A percentile compares a stretch with the other conserved stretches of the same genome.
Evolutionary conservation across 306 rosid species (phyloP).

Genomic region (Lagenaria siceraria): DNA sequence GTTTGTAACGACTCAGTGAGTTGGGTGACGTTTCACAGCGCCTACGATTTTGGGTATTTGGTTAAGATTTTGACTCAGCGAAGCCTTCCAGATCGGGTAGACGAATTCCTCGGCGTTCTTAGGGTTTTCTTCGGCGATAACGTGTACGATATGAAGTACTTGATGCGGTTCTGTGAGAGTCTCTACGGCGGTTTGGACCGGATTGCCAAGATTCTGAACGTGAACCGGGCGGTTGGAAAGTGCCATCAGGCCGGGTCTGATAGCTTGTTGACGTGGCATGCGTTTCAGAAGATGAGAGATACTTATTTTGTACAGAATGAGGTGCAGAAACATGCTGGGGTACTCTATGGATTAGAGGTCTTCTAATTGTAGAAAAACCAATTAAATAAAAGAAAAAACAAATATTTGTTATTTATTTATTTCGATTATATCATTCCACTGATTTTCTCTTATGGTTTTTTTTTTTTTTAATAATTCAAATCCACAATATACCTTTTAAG

Average conservation of each 20-base stretch:
- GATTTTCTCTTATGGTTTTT: no score
- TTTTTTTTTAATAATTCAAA: no score
- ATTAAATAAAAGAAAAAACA: background rate
- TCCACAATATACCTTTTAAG: no score
- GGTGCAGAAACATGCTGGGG: constrained; percentile 46
- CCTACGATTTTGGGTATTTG: constrained; percentile 65
- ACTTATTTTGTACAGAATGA: constrained; percentile 29
- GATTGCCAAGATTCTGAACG: constrained; percentile 36
- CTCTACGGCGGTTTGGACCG: constrained; percentile 66
- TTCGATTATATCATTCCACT: no score
- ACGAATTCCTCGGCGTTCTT: constrained; percentile 21
- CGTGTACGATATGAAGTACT: constrained; percentile 57
- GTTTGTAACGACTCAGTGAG: constrained; percentile 42
- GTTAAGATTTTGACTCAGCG: constrained; percentile 41
- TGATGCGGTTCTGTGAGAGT: constrained; percentile 51
- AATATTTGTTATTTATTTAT: background rate
- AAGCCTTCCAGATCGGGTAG: constrained; percentile 22
- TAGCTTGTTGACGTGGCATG: constrained; percentile 78
- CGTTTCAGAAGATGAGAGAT: constrained; percentile 52
- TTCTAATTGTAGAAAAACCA: background rate
- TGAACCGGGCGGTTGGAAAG: constrained; percentile 64
- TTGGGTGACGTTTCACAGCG: constrained; percentile 81
- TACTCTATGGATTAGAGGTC: constrained; percentile 50
- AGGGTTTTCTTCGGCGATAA: constrained; percentile 39
- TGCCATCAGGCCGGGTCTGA: constrained; percentile 86